These are phyloP conservation scores for Vickermania ingenoplastis DNA, from an alignment of 208 protist genomes.

Conservation along the genomic window DNA sequence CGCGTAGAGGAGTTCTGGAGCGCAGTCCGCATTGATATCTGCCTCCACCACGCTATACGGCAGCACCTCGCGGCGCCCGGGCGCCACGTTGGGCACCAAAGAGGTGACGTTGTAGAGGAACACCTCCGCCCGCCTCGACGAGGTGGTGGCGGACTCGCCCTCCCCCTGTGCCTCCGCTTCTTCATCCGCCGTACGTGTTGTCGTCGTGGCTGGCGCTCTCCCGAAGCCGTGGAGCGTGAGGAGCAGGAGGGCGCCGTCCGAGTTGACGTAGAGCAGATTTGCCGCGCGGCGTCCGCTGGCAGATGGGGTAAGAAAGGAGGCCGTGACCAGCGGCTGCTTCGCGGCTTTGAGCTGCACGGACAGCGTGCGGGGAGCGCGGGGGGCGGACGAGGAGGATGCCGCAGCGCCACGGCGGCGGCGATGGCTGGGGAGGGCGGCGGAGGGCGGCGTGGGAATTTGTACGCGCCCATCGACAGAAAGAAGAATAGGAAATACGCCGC, in stretches of 20 bases:
- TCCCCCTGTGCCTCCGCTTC: neutral
- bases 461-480: no score
- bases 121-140: neutral
- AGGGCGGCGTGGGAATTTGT: no score
- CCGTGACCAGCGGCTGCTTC: neutral
- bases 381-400: neutral
- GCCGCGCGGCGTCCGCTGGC: neutral
- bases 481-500: neutral
- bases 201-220: neutral
- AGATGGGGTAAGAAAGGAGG: neutral
- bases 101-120: slow-evolving; percentile 1
- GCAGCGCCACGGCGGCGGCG: no score
- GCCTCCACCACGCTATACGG: slow-evolving; percentile 25
- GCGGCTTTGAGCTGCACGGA: neutral
- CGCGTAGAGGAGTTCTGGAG: slow-evolving; percentile 43
- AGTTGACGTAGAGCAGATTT: neutral
- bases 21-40: slow-evolving; percentile 61
- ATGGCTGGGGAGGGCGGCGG: no score
- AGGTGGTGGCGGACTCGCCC: neutral
- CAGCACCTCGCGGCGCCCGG: slow-evolving; percentile 13
- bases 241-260: neutral
- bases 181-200: neutral
- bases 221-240: neutral
- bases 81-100: neutral
- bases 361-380: neutral